Percentiles rank a stretch among this genome's conserved stretches.
Evolutionary conservation across 257 asterid genomes (phyloP).

Genomic region (Agastache rugosa): DNA sequence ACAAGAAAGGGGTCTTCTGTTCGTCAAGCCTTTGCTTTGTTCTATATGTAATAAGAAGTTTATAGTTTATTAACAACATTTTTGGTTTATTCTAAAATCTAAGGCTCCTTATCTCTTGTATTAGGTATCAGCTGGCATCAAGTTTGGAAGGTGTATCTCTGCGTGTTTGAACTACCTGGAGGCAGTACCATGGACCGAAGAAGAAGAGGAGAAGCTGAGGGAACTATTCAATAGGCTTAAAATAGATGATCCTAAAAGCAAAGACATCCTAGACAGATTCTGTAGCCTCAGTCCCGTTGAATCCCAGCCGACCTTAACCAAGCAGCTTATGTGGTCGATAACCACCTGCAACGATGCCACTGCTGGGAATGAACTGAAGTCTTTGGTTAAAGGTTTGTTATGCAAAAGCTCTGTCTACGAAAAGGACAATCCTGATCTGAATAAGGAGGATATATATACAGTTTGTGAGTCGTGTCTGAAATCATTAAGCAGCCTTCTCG

Average conservation of each 20-base stretch:
- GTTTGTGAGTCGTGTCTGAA: constrained; percentile 63
- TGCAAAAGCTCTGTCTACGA: constrained; percentile 71
- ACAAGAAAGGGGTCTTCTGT: constrained; percentile 8
- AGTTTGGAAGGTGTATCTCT: constrained; percentile 66
- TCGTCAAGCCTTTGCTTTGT: neutral
- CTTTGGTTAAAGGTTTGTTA: constrained; percentile 78
- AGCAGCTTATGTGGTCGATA: constrained; percentile 73
- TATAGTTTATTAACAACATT: neutral
- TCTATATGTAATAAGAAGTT: constrained; percentile 6
- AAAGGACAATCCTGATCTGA: constrained; percentile 59
- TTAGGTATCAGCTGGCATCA: constrained; percentile 80
- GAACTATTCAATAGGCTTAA: constrained; percentile 51
- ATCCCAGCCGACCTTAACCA: constrained; percentile 60
- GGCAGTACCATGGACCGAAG: constrained; percentile 97
- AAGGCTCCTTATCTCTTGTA: constrained; percentile 23
- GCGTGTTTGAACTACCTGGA: constrained; percentile 81
- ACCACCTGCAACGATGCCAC: constrained; percentile 60
- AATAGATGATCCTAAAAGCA: constrained; percentile 52
- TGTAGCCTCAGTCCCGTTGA: constrained; percentile 45
- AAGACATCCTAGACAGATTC: constrained; percentile 74
- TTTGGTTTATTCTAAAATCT: constrained; percentile 28
- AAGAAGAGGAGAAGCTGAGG: constrained; percentile 92
- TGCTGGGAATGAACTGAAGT: constrained; percentile 80
- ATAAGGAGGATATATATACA: constrained; percentile 61
- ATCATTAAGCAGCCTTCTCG: constrained; percentile 65